Conservation (phyloP, 2,329 filamentous ascomycete species). For the Xylaria arbuscula region DNA sequence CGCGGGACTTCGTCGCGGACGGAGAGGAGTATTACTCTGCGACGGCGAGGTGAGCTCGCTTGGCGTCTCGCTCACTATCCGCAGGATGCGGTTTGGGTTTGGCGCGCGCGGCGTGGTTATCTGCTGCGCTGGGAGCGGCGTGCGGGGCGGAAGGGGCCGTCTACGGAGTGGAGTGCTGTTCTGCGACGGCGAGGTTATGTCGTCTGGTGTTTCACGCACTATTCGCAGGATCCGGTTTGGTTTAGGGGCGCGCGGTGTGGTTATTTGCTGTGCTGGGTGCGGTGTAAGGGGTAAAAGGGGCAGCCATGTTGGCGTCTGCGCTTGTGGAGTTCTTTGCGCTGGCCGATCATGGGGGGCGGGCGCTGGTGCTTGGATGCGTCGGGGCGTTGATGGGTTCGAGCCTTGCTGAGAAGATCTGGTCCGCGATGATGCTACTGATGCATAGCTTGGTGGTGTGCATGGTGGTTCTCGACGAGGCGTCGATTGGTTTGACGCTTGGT, state of each 20-base stretch:
- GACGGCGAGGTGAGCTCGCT: background rate
- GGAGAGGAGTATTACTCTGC: background rate
- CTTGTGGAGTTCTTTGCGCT: too few species aligned
- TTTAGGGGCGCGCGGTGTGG: background rate
- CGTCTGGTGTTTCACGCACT: background rate
- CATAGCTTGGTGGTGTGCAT: too few species aligned
- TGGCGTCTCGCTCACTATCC: background rate
- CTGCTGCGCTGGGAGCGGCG: background rate
- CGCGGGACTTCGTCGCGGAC: too few species aligned
- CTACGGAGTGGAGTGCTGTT: background rate
- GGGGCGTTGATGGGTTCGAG: too few species aligned
- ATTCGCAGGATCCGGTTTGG: slow-evolving; percentile 5
- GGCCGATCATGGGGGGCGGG: too few species aligned
- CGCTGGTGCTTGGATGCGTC: too few species aligned
- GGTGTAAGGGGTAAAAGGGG: background rate
- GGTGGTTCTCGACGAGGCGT: too few species aligned
- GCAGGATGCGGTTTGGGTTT: background rate
- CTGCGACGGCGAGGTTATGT: background rate
- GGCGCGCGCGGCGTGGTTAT: background rate
- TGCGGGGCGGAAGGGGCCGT: too few species aligned
- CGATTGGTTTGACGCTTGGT: too few species aligned
- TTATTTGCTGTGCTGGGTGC: background rate
- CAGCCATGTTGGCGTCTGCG: too few species aligned
- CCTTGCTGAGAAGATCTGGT: too few species aligned
- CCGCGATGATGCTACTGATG: too few species aligned